phyloP scores from a whole-genome alignment of 2,329 filamentous ascomycete genomes.

The Dichotomopilus funicola region DNA sequence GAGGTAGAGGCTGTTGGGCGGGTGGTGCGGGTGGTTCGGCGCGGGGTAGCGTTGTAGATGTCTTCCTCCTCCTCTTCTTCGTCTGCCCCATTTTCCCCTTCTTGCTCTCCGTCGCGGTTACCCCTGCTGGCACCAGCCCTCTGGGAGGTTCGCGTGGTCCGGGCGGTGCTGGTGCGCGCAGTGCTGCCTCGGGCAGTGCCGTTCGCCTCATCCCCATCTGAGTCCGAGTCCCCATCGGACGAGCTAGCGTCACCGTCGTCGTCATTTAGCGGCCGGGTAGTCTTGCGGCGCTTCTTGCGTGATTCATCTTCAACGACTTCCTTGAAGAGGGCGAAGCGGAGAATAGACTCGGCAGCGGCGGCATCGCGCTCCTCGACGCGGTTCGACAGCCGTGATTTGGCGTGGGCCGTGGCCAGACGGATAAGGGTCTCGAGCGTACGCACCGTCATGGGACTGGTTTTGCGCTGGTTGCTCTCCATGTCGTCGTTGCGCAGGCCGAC shows the following conservation, averaged over 20 bases:
- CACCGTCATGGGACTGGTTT: constrained; percentile 91
- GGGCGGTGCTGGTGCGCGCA: constrained; percentile 27
- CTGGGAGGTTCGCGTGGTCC: constrained; percentile 25
- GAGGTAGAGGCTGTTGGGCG: constrained; percentile 36
- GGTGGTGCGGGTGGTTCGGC: constrained; percentile 29
- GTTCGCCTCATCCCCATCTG: constrained; percentile 46
- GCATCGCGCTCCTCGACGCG: constrained; percentile 88
- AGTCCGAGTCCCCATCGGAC: constrained; percentile 49
- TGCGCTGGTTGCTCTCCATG: constrained; percentile 85
- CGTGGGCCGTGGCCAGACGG: constrained; percentile 91
- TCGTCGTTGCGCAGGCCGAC: constrained; percentile 93
- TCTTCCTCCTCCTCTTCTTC: constrained; percentile 35
- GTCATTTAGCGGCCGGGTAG: constrained; percentile 45
- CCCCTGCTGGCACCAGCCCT: constrained; percentile 18
- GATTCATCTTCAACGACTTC: constrained; percentile 78
- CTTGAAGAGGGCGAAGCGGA: constrained; percentile 95
- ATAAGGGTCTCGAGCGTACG: constrained; percentile 98
- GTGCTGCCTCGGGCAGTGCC: constrained; percentile 25
- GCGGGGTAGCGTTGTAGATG: constrained; percentile 37
- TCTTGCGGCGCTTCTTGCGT: constrained; percentile 75
- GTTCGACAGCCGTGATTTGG: constrained; percentile 82
- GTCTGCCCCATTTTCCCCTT: neutral
- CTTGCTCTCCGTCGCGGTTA: neutral
- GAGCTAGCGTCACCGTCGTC: constrained; percentile 53
- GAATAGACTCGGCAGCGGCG: constrained; percentile 76